Evolutionary conservation across 352 stramenopile species (phyloP), one percentile per base, ranked within the genome.

Genomic region (Pythium dissimile): DNA sequence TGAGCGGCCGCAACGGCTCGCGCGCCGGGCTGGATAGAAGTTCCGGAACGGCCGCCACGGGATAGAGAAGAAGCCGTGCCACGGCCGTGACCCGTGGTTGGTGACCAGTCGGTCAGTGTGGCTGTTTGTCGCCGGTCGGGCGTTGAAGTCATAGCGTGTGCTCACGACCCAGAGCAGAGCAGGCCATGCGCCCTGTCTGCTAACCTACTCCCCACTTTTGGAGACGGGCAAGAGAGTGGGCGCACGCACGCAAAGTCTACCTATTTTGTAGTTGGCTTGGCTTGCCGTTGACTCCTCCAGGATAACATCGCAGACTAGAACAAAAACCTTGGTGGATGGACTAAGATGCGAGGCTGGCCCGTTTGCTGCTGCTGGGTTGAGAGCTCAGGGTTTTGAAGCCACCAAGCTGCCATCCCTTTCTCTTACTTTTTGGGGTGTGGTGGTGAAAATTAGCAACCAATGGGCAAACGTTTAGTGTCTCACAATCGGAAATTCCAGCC

Each of bases 121-220:
- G 54, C 34, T 53, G 35, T 20, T 52, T 46, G 34, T 39, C n/a
- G 49, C 26, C 51, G 53, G 30, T 26, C 21, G 30, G 28, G 53
- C 54, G 42, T 61, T 54, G 44, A 61, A 54, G 54, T 54, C 43
- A 4, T 5, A 43, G 41, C 34, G 28, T 48, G 41, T 41, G 49
- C 12, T 48, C 21, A n/a, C 18, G 49, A 46, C 35, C 26, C 37
- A 45, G 35, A 54, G 47, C 9, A 15, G 21, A 38, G 12, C 8
- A 48, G n/a, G 30, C 4, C 20, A 2, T 26, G 2, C 28, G 44
- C 5, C 44, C 39, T 28, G 44, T 51, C 44, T 51, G 44, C 27
- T 1, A 18, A 26, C 10, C 44, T 38, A 15, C 28, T 32, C 28
- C 23, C 20, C 16, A 8, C 8, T 24, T 27, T 21, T 10, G 31